Percentiles rank a stretch among this genome's conserved stretches.
phyloP scores from a whole-genome alignment of 2,329 filamentous ascomycete species.

The Cladorrhinum sp. region DNA sequence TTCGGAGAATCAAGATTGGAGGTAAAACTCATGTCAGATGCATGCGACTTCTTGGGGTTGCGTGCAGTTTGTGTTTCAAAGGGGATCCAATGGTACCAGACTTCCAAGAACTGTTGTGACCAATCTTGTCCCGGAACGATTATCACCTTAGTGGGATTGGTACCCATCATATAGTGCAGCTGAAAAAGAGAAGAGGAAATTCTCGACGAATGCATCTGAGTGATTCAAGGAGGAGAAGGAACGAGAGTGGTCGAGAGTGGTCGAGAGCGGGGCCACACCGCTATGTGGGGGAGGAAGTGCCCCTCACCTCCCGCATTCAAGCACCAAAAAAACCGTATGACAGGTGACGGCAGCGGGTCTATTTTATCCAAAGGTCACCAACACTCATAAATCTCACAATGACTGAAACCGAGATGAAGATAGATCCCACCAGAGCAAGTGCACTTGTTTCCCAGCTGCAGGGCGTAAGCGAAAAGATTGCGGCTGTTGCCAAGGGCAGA shows the following conservation, averaged over 20 bases:
- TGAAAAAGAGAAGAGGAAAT: background rate
- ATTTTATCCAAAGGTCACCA: background rate
- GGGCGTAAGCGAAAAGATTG: constrained; percentile 57
- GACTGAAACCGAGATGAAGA: constrained; percentile 55
- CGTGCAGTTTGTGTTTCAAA: background rate
- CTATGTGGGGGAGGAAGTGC: background rate
- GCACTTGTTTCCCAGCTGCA: constrained; percentile 61
- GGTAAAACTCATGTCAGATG: background rate
- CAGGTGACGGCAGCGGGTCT: background rate
- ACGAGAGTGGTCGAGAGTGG: background rate
- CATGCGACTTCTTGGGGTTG: background rate
- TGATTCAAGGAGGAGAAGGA: background rate
- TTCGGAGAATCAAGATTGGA: background rate
- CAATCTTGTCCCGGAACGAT: background rate
- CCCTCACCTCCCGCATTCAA: background rate
- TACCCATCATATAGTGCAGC: too few species aligned
- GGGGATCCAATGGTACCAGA: background rate
- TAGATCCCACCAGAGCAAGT: constrained; percentile 60
- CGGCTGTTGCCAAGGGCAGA: constrained; percentile 50
- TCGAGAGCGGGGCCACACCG: background rate
- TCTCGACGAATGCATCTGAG: background rate
- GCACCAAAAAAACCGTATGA: background rate
- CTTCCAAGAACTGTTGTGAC: background rate
- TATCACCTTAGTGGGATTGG: background rate
- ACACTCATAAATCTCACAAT: constrained; percentile 26